Evolutionary conservation across 257 asterid genomes (phyloP).

Genomic region (Forsythia suspensa): DNA sequence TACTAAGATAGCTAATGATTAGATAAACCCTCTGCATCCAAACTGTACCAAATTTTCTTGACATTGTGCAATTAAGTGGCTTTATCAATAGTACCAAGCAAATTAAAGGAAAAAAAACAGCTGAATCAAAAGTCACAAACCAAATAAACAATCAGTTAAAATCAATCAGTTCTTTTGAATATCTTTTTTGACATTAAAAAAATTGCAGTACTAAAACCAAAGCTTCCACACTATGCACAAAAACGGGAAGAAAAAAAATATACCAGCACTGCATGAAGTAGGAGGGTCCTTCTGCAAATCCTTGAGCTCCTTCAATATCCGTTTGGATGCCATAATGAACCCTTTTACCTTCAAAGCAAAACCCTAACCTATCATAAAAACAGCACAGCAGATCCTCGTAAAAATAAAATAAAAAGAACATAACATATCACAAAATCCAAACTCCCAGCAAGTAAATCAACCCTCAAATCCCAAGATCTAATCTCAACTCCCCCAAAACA

Average conservation of each 20-base stretch:
- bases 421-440: background rate
- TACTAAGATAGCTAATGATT: background rate
- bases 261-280: conserved; percentile 58
- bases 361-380: conserved; percentile 19
- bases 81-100: background rate
- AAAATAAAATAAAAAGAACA: background rate
- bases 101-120: background rate
- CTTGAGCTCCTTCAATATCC: conserved; percentile 58
- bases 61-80: background rate
- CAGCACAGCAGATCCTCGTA: conserved; percentile 6
- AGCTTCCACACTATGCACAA: background rate
- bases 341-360: conserved; percentile 24
- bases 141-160: background rate
- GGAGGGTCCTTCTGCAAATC: conserved; percentile 62
- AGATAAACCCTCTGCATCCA: background rate
- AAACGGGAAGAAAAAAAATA: background rate
- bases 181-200: background rate
- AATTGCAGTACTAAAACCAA: background rate
- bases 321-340: conserved; percentile 42
- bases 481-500: background rate
- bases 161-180: background rate
- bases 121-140: background rate
- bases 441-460: background rate
- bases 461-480: background rate
- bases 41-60: background rate